Evolutionary conservation across 2,329 filamentous ascomycete species (phyloP).

Genomic region (Fusarium austroafricanum): DNA sequence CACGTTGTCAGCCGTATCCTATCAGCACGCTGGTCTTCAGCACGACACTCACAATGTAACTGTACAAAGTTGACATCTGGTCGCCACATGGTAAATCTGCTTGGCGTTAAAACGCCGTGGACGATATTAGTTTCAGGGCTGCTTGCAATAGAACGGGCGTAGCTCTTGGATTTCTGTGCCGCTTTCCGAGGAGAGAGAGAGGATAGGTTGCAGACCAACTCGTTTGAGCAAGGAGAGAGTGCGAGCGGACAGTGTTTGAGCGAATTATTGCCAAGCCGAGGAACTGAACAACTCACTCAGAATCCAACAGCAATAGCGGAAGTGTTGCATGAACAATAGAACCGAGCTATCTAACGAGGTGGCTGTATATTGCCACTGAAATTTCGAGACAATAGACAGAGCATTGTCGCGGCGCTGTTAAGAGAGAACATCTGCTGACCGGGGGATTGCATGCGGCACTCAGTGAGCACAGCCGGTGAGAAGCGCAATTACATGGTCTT

Average conservation of each 20-base stretch:
- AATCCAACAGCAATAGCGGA: conserved; percentile 26
- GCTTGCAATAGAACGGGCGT: conserved; percentile 18
- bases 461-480: conserved; percentile 33
- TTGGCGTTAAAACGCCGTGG: conserved; percentile 16
- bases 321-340: conserved; percentile 29
- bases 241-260: conserved; percentile 27
- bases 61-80: conserved; percentile 45
- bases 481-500: conserved; percentile 11
- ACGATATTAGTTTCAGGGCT: conserved; percentile 3
- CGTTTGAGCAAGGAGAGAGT: conserved; percentile 16
- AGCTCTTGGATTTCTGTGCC: conserved; percentile 11
- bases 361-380: conserved; percentile 16
- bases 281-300: background rate
- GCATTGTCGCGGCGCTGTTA: conserved; percentile 28
- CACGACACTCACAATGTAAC: conserved; percentile 44
- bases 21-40: background rate
- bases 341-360: conserved; percentile 12
- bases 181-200: conserved; percentile 19
- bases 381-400: background rate
- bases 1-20: conserved; percentile 16
- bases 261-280: conserved; percentile 34
- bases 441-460: conserved; percentile 25
- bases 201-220: conserved; percentile 18
- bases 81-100: conserved; percentile 38
- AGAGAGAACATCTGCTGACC: conserved; percentile 10